Conservation (phyloP, 495 filamentous ascomycete species). For the Chaetomium cochliodes region DNA sequence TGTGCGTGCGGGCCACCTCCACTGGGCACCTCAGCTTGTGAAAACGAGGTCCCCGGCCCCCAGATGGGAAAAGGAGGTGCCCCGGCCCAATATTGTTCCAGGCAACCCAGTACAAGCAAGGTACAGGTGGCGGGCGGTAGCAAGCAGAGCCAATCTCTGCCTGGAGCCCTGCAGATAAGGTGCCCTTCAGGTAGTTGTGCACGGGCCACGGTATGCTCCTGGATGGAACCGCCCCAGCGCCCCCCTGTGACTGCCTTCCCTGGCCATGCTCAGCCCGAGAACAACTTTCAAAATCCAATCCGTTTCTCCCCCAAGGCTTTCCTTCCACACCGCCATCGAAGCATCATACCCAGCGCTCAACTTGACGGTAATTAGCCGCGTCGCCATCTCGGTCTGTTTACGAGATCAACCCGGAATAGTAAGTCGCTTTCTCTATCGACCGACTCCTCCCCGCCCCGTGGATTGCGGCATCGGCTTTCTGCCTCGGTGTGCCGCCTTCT, state of each 20-base stretch:
- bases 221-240: neutral
- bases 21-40: constrained; percentile 20
- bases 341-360: constrained; percentile 29
- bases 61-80: constrained; percentile 5
- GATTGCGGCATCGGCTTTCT: constrained; percentile 28
- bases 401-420: constrained; percentile 31
- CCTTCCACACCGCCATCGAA: constrained; percentile 41
- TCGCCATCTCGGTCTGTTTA: constrained; percentile 33
- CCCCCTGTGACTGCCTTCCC: constrained; percentile 24
- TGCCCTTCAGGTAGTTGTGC: constrained; percentile 28
- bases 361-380: constrained; percentile 33
- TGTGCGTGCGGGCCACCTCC: neutral
- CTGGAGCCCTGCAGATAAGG: constrained; percentile 33
- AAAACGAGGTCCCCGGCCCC: constrained; percentile 27
- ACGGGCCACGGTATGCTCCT: constrained; percentile 19
- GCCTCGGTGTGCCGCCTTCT: constrained; percentile 26
- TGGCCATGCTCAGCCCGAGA: constrained; percentile 34
- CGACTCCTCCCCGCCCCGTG: constrained; percentile 13
- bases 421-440: constrained; percentile 29
- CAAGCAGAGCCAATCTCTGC: constrained; percentile 2
- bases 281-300: constrained; percentile 45
- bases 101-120: constrained; percentile 15
- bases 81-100: constrained; percentile 35
- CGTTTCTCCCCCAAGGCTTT: constrained; percentile 29
- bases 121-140: constrained; percentile 15